Conservation (phyloP, 2,329 filamentous ascomycete species). For the Penicillium freii region DNA sequence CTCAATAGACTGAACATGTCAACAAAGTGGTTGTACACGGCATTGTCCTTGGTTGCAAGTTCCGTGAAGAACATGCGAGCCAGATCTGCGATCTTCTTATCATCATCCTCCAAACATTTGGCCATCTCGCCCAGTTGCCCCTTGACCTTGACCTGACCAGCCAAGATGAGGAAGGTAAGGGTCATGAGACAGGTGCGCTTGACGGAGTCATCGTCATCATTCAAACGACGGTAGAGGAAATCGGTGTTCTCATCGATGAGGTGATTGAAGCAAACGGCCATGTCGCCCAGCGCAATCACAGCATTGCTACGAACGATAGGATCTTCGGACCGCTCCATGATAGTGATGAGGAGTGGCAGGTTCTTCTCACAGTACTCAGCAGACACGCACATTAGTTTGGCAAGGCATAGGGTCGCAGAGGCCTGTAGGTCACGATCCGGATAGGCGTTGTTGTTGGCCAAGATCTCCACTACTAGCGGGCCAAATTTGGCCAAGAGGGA, state of each 20-base stretch:
- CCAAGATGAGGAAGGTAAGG: conserved; percentile 91
- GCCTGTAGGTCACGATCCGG: conserved; percentile 86
- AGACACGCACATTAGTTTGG: conserved; percentile 98
- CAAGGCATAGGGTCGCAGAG: conserved; percentile 88
- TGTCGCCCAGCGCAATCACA: conserved; percentile 94
- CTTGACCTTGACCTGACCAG: conserved; percentile 98
- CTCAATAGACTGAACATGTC: conserved; percentile 97
- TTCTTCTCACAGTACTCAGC: conserved; percentile 95
- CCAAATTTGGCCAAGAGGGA: conserved; percentile 90
- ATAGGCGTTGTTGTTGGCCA: conserved; percentile 90
- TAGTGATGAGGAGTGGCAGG: conserved; percentile 89
- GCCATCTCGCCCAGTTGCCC: conserved; percentile 98
- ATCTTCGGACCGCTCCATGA: conserved; percentile 91
- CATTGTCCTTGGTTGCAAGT: conserved; percentile 95
- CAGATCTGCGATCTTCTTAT: conserved; percentile 89
- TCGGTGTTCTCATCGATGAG: conserved; percentile 99
- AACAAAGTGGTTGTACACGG: conserved; percentile 98
- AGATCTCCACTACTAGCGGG: conserved; percentile 87
- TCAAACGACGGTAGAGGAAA: conserved; percentile 90
- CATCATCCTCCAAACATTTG: conserved; percentile 95
- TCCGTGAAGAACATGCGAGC: conserved; percentile 98
- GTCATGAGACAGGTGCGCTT: conserved; percentile 99
- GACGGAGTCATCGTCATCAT: conserved; percentile 82
- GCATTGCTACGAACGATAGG: conserved; percentile 93
- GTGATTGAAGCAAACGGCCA: conserved; percentile 99